These are phyloP conservation scores for Saccharomycopsis selenospora DNA, from an alignment of 805 yeast genomes.

Conservation along the genomic window DNA sequence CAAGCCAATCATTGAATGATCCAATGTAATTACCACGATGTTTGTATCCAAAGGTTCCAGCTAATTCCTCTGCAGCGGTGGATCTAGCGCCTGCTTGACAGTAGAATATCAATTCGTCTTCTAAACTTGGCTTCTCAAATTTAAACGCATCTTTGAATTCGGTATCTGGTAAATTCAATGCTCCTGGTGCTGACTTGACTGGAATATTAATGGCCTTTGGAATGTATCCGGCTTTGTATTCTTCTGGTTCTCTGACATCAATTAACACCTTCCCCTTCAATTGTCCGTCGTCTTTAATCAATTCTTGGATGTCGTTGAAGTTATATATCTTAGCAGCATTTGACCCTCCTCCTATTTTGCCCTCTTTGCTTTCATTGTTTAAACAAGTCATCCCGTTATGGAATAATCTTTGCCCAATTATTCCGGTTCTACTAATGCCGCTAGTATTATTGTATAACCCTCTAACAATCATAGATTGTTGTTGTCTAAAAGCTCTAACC, in stretches of 20 bases:
- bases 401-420: too few relatives aligned
- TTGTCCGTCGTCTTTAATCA: slow-evolving; percentile 37
- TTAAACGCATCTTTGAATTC: slow-evolving; percentile 80
- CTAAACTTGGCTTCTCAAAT: slow-evolving; percentile 65
- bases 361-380: too few relatives aligned
- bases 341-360: too few relatives aligned
- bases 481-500: too few relatives aligned
- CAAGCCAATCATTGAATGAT: slow-evolving; percentile 79
- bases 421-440: too few relatives aligned
- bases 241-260: slow-evolving; percentile 91
- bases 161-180: slow-evolving; percentile 68
- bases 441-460: too few relatives aligned
- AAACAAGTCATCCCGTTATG: too few relatives aligned
- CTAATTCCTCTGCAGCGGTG: slow-evolving; percentile 84
- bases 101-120: slow-evolving; percentile 75
- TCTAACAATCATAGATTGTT: too few relatives aligned
- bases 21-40: slow-evolving; percentile 83
- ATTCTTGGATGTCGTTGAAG: slow-evolving; percentile 46
- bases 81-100: slow-evolving; percentile 92
- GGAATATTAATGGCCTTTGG: slow-evolving; percentile 87
- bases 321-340: slow-evolving; percentile 44
- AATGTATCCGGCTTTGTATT: slow-evolving; percentile 60
- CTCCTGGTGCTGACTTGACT: slow-evolving; percentile 86
- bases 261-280: slow-evolving; percentile 48
- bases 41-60: slow-evolving; percentile 80